Evolutionary conservation across 2,329 filamentous ascomycete species (phyloP), one percentile per base, ranked within the genome.

Genomic region (Curvularia eragrostidis): DNA sequence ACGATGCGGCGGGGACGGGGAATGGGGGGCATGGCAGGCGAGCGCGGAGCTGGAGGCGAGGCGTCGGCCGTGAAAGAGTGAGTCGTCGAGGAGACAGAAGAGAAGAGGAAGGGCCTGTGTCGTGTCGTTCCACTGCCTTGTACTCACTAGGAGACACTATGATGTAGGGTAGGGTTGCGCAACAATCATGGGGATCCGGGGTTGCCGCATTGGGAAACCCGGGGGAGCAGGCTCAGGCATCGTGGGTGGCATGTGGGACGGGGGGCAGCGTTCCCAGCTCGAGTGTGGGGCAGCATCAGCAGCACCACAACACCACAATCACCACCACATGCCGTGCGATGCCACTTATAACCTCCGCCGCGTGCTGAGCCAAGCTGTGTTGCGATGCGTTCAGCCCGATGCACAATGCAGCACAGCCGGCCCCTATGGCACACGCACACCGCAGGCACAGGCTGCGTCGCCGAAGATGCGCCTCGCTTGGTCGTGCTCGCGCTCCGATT

Each of bases 1-100:
- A 93, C 82, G 59, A 93, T 81, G 68, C 87, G 87, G 69, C 85
- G 85, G 46, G 80, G 83, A 55, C 67, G 69, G 28, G 70, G 32
- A n/a, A 70, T 54, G 10, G 72, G 71, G 26, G 73, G 68, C 71
- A 76, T 76, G 26, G 51, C 58, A 54, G 57, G 12, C 19, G 24
- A 5, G 4, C 6, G n/a, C 7, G 18, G 3, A 26, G 23, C 24
- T 30, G 26, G 43, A 23, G 5, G 12, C 9, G 9, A 24, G 18
- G 30, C 19, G 12, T 5, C 23, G 18, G 38, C 10, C n/a, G 30
- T 28, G 39, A 19, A 6, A 12, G n/a, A 24, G 18, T 24, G n/a
- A 15, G n/a, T 3, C 2, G 13, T 36, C 7, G n/a, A 13, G 9
- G 36, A 39, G 8, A 7, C 41, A 43, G 41, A 10, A 24, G 41